phyloP scores from a whole-genome alignment of 306 rosid species.

The Rosa persica region DNA sequence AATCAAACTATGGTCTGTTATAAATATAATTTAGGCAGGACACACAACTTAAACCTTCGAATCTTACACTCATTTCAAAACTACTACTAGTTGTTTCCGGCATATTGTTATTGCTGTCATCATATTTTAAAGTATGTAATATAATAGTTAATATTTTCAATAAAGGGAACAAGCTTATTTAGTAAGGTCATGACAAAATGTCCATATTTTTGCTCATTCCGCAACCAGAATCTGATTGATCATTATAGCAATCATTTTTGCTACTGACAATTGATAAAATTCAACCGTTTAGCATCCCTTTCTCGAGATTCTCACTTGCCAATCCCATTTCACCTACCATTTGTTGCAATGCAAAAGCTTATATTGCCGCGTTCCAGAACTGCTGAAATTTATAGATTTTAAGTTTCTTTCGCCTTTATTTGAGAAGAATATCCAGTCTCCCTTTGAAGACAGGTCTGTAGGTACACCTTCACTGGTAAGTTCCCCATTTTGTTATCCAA shows the following conservation, averaged over 20 bases:
- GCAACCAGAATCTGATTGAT: neutral
- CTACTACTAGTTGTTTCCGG: neutral
- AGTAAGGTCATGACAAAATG: neutral
- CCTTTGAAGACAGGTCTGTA: neutral
- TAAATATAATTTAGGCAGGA: neutral
- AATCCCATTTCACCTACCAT: constrained; percentile 10
- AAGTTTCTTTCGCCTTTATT: neutral
- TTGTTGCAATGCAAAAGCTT: constrained; percentile 27
- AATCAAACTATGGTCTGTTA: neutral
- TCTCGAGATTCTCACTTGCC: neutral
- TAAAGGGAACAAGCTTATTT: constrained; percentile 5
- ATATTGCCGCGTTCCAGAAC: constrained; percentile 7
- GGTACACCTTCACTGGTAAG: constrained; percentile 12
- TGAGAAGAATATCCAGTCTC: neutral
- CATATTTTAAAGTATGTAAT: neutral
- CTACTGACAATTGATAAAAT: neutral
- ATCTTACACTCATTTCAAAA: neutral
- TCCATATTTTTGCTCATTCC: neutral
- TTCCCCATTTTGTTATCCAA: constrained; percentile 1
- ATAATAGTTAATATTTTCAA: neutral
- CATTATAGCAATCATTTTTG: neutral
- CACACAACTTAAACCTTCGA: neutral
- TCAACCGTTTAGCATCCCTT: neutral
- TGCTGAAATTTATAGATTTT: constrained; percentile 1
- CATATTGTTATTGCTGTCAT: neutral